Base-by-base conservation (phyloP, 129 eudicot genomes). In the Kitagawia praeruptora region DNA sequence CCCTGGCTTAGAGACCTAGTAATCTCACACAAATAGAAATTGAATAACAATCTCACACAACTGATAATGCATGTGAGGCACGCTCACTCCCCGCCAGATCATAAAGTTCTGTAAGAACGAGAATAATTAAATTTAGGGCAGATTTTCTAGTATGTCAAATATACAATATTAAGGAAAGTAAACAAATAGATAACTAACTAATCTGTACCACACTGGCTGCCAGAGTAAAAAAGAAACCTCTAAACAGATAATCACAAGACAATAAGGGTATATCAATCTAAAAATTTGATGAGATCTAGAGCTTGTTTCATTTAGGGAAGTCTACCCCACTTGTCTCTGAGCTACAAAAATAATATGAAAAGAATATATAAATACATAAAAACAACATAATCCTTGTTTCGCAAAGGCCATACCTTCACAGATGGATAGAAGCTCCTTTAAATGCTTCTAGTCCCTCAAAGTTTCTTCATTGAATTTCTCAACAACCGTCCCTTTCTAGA, bases 61-160 rank as follows among this genome's bases (percentile, higher is more conserved):
- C 97, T 75, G 99, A 96, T 81, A 85, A 78, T 46, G 99, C 91
- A 88, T 96, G 99, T 80, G 99, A 86, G 79, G 99, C 97, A 75
- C 99, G 94, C 89, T 96, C 99, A 88, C 99, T 96, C 80, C 99
- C 99, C 41, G 99, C 99, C 74, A 96, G 88, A 86, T 96, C 99
- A 96, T 88, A 83, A 96, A 96, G 80, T 92, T 92, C 99, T 96
- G 94, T 82, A 85, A 16, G 78, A 64, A 44, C 78, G 73, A 61
- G 80, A 41, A 11, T 70, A 48, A 28, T n/a, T 12, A 40, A 15
- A 28, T 11, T 14, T 1, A 28, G 37, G 18, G 46, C 31, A 44
- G 25, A 69, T 38, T 71, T 72, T 49, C 54, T 47, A 77, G 41
- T 37, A 45, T 37, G 80, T 48, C 75, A 51, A 23, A 25, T 4